Conservation (phyloP, 208 protist genomes). For the Plasmodiophora brassicae region DNA sequence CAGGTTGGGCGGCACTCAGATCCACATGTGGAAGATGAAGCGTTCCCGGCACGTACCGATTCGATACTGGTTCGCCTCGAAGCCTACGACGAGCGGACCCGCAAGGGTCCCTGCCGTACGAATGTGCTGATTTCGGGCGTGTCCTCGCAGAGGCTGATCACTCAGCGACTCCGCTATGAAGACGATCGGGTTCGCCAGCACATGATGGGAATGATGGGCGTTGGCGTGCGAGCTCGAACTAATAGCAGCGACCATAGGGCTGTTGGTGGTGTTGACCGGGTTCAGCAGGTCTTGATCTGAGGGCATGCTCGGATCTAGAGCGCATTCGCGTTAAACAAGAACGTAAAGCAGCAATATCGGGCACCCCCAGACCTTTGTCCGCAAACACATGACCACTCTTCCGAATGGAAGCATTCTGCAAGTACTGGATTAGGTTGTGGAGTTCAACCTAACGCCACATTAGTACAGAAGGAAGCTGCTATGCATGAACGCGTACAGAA, state of each 20-base stretch:
- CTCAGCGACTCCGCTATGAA: too few relatives aligned
- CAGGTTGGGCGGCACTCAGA: not conserved
- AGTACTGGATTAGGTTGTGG: not conserved
- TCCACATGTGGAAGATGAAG: not conserved
- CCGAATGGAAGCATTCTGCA: not conserved
- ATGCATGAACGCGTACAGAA: not conserved
- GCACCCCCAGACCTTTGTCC: slow-evolving; percentile 4
- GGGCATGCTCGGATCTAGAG: too few relatives aligned
- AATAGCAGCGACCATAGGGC: too few relatives aligned
- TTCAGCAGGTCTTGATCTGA: too few relatives aligned
- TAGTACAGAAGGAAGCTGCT: too few relatives aligned
- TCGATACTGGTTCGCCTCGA: not conserved
- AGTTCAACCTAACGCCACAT: slow-evolving; percentile 16
- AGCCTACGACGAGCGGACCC: not conserved
- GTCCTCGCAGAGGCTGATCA: too few relatives aligned
- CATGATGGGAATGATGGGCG: too few relatives aligned
- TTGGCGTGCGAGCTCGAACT: too few relatives aligned
- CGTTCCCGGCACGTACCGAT: not conserved
- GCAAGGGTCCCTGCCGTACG: not conserved
- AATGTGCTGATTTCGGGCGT: not conserved
- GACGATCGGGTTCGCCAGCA: too few relatives aligned
- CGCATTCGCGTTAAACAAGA: too few relatives aligned
- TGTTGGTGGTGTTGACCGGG: too few relatives aligned
- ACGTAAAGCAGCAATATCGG: too few relatives aligned
- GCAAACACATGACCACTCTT: not conserved